Evolutionary conservation across 2,329 filamentous ascomycete genomes (phyloP), one percentile per base, ranked within the genome.

Genomic region (Cryphonectria naterciae): DNA sequence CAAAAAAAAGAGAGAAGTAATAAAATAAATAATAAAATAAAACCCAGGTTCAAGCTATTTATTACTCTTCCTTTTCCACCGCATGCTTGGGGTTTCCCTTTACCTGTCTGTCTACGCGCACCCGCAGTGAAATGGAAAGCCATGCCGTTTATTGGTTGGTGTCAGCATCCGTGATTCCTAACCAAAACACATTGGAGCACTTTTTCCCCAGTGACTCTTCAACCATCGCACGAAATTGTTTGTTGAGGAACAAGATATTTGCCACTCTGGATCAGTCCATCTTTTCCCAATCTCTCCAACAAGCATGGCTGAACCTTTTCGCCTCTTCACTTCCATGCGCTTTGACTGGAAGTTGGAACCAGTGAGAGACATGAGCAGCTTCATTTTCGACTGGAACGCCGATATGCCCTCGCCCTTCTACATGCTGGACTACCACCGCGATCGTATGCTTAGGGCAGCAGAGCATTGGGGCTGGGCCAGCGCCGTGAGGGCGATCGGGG

Each of bases 391-490:
- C 25, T 91, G 85, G 82, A 90, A 89, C 76, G 84, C 82, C 75
- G 74, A 77, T 37, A 80, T 83, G 37, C 77, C 82, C 8, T 92
- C 89, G 11, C 87, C 91, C 0, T 90, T 93, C 75, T 97, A 97
- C 80, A 93, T 97, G 86, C 86, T 96, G 22, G 85, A 89, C 70
- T 91, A 91, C 75, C 94, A 97, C 79, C 88, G 89, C 62, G 92
- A 95, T 78, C 91, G 94, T 68, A 87, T 97, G 78, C 84, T 94
- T n/a, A 86, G 83, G 70, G 89, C 88, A 19, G 88, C 89, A 6
- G 79, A 76, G 6, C 78, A 90, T 74, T 92, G 88, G 83, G 77
- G 80, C 7, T 91, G 88, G 88, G 75, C 80, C 1, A 72, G 77
- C 4, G 88, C 85, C 0, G 74, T 86, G 13, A 76, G 81, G 0